Base-by-base conservation (phyloP, 148 eudicot genomes). In the Rhododendron williamsianum region DNA sequence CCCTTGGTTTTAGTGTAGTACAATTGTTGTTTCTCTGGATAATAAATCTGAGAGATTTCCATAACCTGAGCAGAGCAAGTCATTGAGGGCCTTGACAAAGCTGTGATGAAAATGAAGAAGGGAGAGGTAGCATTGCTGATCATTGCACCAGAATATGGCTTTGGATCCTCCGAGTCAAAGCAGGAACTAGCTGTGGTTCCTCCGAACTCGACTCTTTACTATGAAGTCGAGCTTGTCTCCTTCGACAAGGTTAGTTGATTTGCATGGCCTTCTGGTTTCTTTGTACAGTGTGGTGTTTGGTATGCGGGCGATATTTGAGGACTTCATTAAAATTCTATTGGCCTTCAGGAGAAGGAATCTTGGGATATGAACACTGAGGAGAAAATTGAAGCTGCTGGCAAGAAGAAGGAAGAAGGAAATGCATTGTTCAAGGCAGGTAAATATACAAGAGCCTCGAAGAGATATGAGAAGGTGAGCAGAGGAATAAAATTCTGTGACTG, bases 331-430 rank as follows among this genome's bases (percentile, higher is more conserved):
- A 5, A 11, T 45, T 81, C 16, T 49, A 21, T 30, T 48, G 85
- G 71, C 9, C 49, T 91, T 79, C 87, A 97, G 99, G 99, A 95
- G n/a, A 97, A 97, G 86, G 98, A 97, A 88, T 97, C 99, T 0
- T 97, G 98, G 99, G 98, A 95, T 82, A 92, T 97, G 99, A 97
- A 88, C 86, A 93, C 94, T 8, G 83, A 87, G 77, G 99, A 97
- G 91, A 97, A 97, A 82, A 93, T 97, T 79, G 98, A 95, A 85
- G 98, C 93, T 69, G 98, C 98, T 76, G 94, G 94, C 82, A 93
- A 90, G 86, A 97, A 93, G 86, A 97, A 97, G 88, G 99, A 94
- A 92, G 99, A 95, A 88, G 99, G 99, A 25, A 97, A 97, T 89
- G 91, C 89, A 0, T 85, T 91, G 25, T 97, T 97, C 80, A 97